These are phyloP conservation scores for Rhodosporidiobolus sp. DNA, from an alignment of 768 basidiomycete species.

Conservation along the genomic window DNA sequence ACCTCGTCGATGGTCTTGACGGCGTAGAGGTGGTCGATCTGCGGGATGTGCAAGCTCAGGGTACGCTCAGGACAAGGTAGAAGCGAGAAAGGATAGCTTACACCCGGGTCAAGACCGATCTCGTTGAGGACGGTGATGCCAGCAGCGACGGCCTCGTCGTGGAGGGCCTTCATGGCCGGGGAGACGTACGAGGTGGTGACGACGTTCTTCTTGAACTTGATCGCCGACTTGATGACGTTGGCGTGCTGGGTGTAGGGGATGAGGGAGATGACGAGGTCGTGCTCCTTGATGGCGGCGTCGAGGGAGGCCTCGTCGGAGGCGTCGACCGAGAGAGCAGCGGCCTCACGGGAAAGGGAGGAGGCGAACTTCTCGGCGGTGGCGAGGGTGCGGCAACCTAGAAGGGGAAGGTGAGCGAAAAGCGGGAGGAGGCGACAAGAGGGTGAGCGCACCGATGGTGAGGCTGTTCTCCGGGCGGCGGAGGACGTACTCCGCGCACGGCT, in stretches of 20 bases:
- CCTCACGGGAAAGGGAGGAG: constrained; percentile 65
- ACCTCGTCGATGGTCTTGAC: constrained; percentile 92
- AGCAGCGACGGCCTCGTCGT: constrained; percentile 73
- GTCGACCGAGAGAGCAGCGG: constrained; percentile 70
- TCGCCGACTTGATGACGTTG: constrained; percentile 83
- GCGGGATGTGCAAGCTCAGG: background rate
- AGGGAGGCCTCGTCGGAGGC: constrained; percentile 66
- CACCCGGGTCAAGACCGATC: constrained; percentile 93
- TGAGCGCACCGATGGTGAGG: constrained; percentile 71
- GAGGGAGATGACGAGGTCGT: constrained; percentile 91
- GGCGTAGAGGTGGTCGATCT: constrained; percentile 76
- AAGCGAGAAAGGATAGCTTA: constrained; percentile 45
- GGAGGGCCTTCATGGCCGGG: constrained; percentile 81
- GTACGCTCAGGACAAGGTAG: background rate
- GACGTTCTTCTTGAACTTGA: constrained; percentile 83
- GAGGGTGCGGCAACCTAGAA: constrained; percentile 80
- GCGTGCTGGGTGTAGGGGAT: constrained; percentile 93
- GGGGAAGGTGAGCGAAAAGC: background rate
- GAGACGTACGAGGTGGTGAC: constrained; percentile 96
- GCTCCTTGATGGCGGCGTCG: constrained; percentile 72
- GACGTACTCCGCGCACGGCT: constrained; percentile 94
- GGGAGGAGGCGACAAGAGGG: no score
- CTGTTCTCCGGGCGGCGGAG: constrained; percentile 73
- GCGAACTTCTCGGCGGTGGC: constrained; percentile 67
- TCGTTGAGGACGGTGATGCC: constrained; percentile 96